Evolutionary conservation across 2,329 filamentous ascomycete species (phyloP).

Genomic region (Aspergillus nomiae): DNA sequence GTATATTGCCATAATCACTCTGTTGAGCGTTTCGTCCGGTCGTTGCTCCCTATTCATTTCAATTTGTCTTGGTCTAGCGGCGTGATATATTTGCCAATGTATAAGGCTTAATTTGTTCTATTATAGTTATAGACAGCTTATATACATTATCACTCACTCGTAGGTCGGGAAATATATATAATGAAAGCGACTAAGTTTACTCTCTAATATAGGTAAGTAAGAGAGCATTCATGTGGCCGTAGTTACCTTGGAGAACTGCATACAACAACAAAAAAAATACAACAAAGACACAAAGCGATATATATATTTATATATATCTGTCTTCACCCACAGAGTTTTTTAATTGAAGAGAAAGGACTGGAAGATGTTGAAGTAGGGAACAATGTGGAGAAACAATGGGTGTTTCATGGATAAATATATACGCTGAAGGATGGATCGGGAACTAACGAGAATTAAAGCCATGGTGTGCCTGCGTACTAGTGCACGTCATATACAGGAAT

Average conservation of each 20-base stretch:
- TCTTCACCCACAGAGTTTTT: background rate
- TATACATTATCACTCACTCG: background rate
- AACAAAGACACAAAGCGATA: background rate
- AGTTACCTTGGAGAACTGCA: background rate
- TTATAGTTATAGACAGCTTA: background rate
- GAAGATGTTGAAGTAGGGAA: background rate
- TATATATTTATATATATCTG: background rate
- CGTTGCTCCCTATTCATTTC: background rate
- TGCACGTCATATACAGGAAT: background rate
- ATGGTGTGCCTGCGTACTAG: conserved; percentile 3
- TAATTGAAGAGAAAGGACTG: background rate
- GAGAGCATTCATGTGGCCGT: background rate
- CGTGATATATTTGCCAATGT: background rate
- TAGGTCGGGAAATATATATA: background rate
- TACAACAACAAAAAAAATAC: background rate
- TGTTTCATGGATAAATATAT: background rate
- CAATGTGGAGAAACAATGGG: background rate
- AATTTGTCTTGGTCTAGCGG: background rate
- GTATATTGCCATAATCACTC: background rate
- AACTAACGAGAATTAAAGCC: background rate
- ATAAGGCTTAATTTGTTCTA: background rate
- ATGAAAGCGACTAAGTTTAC: background rate
- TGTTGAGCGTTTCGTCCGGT: background rate
- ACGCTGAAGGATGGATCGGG: background rate
- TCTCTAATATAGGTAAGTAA: background rate